phyloP scores from a whole-genome alignment of 352 stramenopile genomes.

The Phytophthora quininea region DNA sequence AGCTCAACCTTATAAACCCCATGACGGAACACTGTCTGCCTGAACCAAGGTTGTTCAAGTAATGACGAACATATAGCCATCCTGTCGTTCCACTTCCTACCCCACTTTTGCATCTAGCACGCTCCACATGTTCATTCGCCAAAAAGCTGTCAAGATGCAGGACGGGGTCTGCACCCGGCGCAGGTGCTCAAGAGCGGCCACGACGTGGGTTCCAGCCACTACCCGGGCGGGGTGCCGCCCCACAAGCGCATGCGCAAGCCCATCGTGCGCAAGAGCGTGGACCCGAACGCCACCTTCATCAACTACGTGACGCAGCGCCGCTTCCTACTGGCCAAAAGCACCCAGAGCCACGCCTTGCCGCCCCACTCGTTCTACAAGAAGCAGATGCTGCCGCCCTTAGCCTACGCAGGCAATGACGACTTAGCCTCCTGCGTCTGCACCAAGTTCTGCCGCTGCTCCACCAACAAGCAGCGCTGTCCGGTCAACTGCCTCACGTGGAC shows the following conservation, averaged over 20 bases:
- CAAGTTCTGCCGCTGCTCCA: conserved; percentile 89
- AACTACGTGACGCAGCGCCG: conserved; percentile 77
- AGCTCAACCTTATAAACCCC: no score
- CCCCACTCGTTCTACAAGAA: conserved; percentile 88
- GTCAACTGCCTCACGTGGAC: conserved; percentile 96
- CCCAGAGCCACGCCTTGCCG: conserved; percentile 57
- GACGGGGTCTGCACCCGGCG: conserved; percentile 64
- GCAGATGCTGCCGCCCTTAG: conserved; percentile 78
- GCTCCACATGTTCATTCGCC: neutral
- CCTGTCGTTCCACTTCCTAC: neutral
- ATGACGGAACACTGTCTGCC: no score
- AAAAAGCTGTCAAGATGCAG: conserved; percentile 22
- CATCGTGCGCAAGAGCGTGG: conserved; percentile 88
- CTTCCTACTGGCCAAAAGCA: conserved; percentile 62
- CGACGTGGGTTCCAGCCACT: conserved; percentile 72
- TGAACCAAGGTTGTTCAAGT: no score
- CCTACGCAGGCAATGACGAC: conserved; percentile 67
- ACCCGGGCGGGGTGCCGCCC: conserved; percentile 66
- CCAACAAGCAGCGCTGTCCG: conserved; percentile 92
- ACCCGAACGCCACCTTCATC: conserved; percentile 88
- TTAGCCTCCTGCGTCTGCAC: conserved; percentile 82
- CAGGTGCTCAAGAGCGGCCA: conserved; percentile 82
- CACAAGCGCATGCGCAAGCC: conserved; percentile 89
- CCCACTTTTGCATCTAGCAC: no score
- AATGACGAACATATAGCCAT: no score